Evolutionary conservation across 495 filamentous ascomycete genomes (phyloP), one percentile per base, ranked within the genome.

Genomic region (Tuber magnatum): DNA sequence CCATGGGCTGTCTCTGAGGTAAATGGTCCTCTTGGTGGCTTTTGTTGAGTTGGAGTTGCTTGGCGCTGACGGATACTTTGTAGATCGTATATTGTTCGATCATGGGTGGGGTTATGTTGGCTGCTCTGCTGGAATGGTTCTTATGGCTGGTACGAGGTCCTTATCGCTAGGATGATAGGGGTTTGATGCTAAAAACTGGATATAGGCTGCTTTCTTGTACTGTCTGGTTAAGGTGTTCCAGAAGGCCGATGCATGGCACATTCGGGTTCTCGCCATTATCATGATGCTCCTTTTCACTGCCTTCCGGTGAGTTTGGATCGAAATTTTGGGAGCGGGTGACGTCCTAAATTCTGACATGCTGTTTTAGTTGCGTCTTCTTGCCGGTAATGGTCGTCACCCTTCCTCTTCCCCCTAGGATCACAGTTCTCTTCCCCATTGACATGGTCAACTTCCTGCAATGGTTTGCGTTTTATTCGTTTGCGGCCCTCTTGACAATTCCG

Each of bases 381-480:
- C 94, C 94, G 0, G 90, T 97, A 75, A 97, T 99, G 94, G 81
- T 98, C 42, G 93, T 97, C 42, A 99, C 94, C 0, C 88, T 99
- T 40, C 95, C 95, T 0, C 86, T 98, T 16, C 95, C 95, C 10
- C 80, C 87, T 18, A 86, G 89, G 75, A 86, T 97, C 69, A 90
- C 88, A 0, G 84, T 88, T 73, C 86, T 91, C 75, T 94, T 94
- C 83, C 94, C 95, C 1, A 39, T 80, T 9, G 39, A 76, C 3
- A 87, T 95, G 85, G 90, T 94, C 56, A 82, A 77, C 32, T 86
- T 91, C 70, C 87, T 98, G 28, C 95, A 97, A 82, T 96, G 93
- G 93, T 97, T 97, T 78, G 94, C 94, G 6, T 97, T 99, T 82
- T 97, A 92, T 90, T 88, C 92, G n/a, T 99, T 99, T 80, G 90